These are phyloP conservation scores for Neopestalotiopsis sp. DNA, from an alignment of 2,329 filamentous ascomycete genomes.

Conservation along the genomic window DNA sequence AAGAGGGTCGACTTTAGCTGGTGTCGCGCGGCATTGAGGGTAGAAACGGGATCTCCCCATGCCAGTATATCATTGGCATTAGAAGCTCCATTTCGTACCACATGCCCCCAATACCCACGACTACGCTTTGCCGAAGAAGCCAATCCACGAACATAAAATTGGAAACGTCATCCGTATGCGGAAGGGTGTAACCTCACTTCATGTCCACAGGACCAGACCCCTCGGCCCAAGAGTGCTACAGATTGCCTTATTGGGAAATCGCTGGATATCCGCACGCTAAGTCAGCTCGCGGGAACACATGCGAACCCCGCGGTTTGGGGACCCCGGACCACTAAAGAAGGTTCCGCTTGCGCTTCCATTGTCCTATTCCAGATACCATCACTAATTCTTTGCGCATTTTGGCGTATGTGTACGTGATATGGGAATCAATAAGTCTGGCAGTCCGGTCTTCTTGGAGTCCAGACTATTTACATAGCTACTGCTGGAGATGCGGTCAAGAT, in stretches of 20 bases:
- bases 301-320: slow-evolving; percentile 10
- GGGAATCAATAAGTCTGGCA: neutral
- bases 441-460: neutral
- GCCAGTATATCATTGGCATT: neutral
- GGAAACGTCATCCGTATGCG: slow-evolving; percentile 3
- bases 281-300: neutral
- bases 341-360: slow-evolving; percentile 17
- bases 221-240: slow-evolving; percentile 7
- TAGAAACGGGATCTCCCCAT: neutral
- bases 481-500: neutral
- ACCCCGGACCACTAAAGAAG: neutral
- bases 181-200: slow-evolving; percentile 8
- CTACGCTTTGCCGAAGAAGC: neutral
- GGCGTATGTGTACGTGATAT: neutral
- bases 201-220: neutral
- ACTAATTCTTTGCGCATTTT: neutral
- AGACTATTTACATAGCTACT: neutral
- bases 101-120: neutral
- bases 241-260: slow-evolving; percentile 11
- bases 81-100: neutral
- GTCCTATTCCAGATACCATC: slow-evolving; percentile 5
- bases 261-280: neutral
- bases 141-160: neutral
- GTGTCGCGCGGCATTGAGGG: neutral
- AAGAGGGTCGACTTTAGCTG: neutral